phyloP scores from a whole-genome alignment of 106 monocot species.

The Acorus calamus region DNA sequence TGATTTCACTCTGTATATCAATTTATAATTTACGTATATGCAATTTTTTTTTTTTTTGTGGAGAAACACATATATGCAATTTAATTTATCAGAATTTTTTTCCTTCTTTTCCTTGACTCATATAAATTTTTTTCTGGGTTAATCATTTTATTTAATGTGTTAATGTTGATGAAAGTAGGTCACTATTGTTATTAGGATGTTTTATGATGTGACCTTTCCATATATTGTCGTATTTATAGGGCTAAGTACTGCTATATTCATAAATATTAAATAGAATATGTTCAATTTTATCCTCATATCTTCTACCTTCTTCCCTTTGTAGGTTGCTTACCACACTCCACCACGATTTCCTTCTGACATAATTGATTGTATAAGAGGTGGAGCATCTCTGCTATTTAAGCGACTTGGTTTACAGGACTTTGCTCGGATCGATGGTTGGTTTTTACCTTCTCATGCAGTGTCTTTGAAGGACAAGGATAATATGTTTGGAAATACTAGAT shows the following conservation, averaged over 20 bases:
- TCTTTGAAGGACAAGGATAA: conserved; percentile 19
- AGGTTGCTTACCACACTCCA: conserved; percentile 94
- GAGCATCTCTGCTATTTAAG: conserved; percentile 52
- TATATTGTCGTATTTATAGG: no score
- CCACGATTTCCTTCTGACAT: conserved; percentile 65
- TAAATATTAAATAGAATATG: background rate
- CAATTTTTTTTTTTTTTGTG: no score
- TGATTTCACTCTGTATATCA: no score
- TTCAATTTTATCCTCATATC: background rate
- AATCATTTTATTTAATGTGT: no score
- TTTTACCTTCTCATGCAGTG: conserved; percentile 40
- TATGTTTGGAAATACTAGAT: conserved; percentile 48
- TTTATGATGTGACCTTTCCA: no score
- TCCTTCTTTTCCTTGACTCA: no score
- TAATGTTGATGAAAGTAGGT: no score
- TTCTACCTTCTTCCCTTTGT: background rate
- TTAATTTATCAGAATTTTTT: no score
- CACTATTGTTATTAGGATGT: no score
- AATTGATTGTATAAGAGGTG: conserved; percentile 72
- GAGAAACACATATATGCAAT: no score
- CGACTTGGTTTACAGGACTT: conserved; percentile 57
- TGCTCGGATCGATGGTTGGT: conserved; percentile 97
- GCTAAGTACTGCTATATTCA: background rate
- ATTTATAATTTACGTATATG: no score
- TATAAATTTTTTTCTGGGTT: no score